Evolutionary conservation across 306 rosid species (phyloP).

Genomic region (Cucumis melo): DNA sequence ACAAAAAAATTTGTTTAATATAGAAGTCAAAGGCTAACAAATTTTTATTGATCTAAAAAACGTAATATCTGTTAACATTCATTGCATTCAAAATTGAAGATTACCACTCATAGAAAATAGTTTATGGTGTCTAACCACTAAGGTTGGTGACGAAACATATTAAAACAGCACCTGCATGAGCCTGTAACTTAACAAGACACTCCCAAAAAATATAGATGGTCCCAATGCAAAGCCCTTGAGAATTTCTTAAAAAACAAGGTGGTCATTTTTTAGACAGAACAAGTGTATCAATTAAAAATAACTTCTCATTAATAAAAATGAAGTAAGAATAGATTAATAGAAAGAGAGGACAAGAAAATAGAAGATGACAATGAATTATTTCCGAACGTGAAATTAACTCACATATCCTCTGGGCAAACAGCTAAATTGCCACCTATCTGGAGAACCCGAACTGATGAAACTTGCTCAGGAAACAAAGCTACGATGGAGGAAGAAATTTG

Average conservation of each 20-base stretch:
- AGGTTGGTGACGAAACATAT: not conserved
- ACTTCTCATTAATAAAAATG: not conserved
- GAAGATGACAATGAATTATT: not conserved
- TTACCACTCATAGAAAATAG: not conserved
- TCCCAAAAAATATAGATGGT: not conserved
- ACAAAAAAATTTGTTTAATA: not conserved
- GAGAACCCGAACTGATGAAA: slow-evolving; percentile 52
- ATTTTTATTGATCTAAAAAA: not conserved
- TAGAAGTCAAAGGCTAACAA: not conserved
- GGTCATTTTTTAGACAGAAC: not conserved
- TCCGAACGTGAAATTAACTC: slow-evolving; percentile 23
- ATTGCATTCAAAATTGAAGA: not conserved
- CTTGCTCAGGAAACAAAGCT: slow-evolving; percentile 80
- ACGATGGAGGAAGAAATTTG: slow-evolving; percentile 8
- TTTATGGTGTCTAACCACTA: not conserved
- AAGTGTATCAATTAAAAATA: not conserved
- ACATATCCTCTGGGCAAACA: slow-evolving; percentile 74
- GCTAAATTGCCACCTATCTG: slow-evolving; percentile 72
- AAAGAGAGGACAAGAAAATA: not conserved
- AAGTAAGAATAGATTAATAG: not conserved
- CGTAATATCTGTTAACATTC: not conserved
- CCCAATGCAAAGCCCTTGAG: not conserved
- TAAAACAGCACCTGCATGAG: not conserved
- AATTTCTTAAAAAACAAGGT: not conserved
- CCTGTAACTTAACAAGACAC: not conserved